Conservation (phyloP, 805 yeast genomes). For the Kodamaea leandrae region DNA sequence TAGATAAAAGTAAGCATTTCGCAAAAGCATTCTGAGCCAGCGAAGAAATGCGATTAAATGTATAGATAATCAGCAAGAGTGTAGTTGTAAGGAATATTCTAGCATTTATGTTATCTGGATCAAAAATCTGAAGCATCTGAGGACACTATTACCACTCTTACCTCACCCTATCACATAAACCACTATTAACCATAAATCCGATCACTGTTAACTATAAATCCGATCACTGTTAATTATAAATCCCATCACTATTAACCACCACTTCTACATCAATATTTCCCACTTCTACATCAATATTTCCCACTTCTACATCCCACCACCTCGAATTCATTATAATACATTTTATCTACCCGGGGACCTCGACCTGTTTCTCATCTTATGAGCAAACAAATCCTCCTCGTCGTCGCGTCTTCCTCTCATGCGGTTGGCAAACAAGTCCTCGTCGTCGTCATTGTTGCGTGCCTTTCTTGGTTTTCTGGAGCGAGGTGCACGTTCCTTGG, state of each 20-base stretch:
- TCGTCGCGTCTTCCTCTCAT: constrained; percentile 11
- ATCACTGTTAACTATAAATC: no score
- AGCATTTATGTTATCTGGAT: no score
- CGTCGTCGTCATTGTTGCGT: constrained; percentile 16
- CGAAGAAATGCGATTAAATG: no score
- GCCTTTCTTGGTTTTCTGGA: constrained; percentile 11
- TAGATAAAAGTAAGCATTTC: background rate
- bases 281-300: background rate
- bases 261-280: background rate
- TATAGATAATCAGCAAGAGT: no score
- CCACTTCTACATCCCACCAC: background rate
- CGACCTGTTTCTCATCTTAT: constrained; percentile 13
- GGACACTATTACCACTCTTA: no score
- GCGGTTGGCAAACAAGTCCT: constrained; percentile 25
- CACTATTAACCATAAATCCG: no score
- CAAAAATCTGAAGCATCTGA: no score
- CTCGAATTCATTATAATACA: background rate
- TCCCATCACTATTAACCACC: background rate
- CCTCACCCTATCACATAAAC: no score
- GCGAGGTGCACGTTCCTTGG: constrained; percentile 4
- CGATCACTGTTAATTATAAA: no score
- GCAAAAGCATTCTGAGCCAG: background rate
- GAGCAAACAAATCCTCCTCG: constrained; percentile 26
- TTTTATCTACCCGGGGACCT: constrained; percentile 8
- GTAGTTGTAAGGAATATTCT: no score